Evolutionary conservation across 2,329 filamentous ascomycete species (phyloP).

Genomic region (Colletotrichum sp.): DNA sequence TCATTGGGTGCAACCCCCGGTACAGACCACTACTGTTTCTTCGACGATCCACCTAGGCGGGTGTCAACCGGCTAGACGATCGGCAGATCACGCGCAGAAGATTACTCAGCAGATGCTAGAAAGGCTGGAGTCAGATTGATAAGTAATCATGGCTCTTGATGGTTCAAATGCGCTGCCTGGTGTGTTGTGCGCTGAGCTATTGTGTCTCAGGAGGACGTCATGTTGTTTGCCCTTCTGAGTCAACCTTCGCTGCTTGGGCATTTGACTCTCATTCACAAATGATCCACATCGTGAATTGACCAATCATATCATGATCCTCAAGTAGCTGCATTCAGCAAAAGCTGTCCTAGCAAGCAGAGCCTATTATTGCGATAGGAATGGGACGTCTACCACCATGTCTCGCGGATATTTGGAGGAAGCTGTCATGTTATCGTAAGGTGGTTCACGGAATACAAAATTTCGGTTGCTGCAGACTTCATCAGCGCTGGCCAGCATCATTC

Average conservation of each 20-base stretch:
- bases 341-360: fast-evolving
- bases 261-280: not conserved
- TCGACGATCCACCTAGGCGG: not conserved
- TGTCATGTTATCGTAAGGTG: not conserved
- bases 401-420: fast-evolving
- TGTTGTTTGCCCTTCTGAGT: not conserved
- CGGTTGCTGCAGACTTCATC: not conserved
- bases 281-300: not conserved
- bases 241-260: not conserved
- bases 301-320: not conserved
- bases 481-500: not conserved
- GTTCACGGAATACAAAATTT: not conserved
- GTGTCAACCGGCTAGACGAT: not conserved
- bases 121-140: not conserved
- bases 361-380: not conserved
- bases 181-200: not conserved
- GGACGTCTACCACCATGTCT: not conserved
- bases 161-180: not conserved
- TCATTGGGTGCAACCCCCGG: not conserved
- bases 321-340: not conserved
- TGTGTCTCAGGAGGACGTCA: not conserved
- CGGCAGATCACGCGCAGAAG: not conserved
- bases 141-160: fast-evolving
- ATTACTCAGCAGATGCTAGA: not conserved
- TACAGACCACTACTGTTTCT: not conserved